phyloP scores from a whole-genome alignment of 2,329 filamentous ascomycete genomes.

The Trichoderma citrinoviride region DNA sequence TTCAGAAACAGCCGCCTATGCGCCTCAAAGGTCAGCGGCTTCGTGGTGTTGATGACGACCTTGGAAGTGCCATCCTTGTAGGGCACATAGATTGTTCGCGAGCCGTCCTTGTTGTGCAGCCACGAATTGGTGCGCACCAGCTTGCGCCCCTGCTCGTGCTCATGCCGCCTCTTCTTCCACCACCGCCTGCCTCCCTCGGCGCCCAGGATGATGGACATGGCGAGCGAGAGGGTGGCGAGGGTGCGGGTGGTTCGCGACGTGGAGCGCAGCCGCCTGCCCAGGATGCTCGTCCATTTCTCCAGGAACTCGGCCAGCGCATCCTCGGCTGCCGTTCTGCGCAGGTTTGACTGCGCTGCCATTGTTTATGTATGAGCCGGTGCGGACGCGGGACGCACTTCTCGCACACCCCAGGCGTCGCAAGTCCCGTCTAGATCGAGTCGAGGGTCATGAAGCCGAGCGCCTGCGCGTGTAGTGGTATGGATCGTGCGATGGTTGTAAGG shows the following conservation, averaged over 20 bases:
- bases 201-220: constrained; percentile 73
- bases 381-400: constrained; percentile 5
- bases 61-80: constrained; percentile 86
- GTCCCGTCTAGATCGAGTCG: constrained; percentile 1
- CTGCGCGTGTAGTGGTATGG: neutral
- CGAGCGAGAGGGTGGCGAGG: constrained; percentile 71
- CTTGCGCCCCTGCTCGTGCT: constrained; percentile 78
- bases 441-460: constrained; percentile 11
- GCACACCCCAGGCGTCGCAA: constrained; percentile 18
- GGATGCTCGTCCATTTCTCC: constrained; percentile 55
- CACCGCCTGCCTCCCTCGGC: constrained; percentile 76
- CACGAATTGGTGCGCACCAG: constrained; percentile 90
- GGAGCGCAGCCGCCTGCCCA: constrained; percentile 55
- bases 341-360: constrained; percentile 88
- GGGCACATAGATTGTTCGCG: constrained; percentile 90
- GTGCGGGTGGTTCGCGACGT: constrained; percentile 71
- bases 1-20: constrained; percentile 91
- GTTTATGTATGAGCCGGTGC: neutral
- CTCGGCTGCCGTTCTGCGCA: constrained; percentile 63
- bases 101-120: constrained; percentile 89
- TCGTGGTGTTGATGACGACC: constrained; percentile 86
- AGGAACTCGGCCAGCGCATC: constrained; percentile 65
- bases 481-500: neutral
- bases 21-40: constrained; percentile 91
- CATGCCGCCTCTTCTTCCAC: constrained; percentile 70